Percentiles rank a stretch among this genome's conserved stretches.
phyloP scores from a whole-genome alignment of 305 asterid genomes.

The Withania somnifera region DNA sequence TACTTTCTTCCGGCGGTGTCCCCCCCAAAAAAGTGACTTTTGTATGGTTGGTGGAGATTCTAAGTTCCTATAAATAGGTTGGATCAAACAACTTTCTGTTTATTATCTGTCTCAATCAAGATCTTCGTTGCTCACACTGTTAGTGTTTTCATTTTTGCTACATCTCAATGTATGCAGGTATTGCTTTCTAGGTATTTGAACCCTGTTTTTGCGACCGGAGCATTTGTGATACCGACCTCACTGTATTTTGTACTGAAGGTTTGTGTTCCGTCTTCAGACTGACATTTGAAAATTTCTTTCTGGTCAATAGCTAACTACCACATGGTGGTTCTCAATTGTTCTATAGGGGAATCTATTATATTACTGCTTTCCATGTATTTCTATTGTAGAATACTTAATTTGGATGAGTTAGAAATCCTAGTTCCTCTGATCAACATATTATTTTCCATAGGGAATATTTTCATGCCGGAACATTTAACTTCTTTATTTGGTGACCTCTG shows the following conservation, averaged over 20 bases:
- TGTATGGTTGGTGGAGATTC: not conserved
- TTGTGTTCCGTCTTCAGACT: constrained; percentile 6
- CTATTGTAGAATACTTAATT: not conserved
- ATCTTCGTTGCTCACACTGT: not conserved
- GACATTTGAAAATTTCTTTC: not conserved
- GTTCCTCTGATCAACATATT: not conserved
- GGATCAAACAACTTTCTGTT: not conserved
- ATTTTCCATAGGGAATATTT: not conserved
- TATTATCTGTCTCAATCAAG: not conserved
- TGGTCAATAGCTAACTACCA: not conserved
- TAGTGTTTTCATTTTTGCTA: not conserved
- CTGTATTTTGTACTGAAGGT: constrained; percentile 82
- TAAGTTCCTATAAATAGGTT: not conserved
- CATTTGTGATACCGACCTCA: constrained; percentile 73
- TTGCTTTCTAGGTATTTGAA: constrained; percentile 51
- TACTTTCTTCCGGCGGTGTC: not conserved
- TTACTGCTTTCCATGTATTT: not conserved
- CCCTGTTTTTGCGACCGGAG: constrained; percentile 71
- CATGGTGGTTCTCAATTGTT: not conserved
- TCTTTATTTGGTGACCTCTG: not conserved
- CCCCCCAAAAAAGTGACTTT: not conserved
- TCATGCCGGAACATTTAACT: not conserved
- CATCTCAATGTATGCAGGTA: constrained; percentile 41
- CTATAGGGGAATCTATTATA: not conserved
- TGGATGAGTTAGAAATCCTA: not conserved